These are phyloP conservation scores for Agrocybe praecox DNA, from an alignment of 768 basidiomycete species.

Conservation along the genomic window DNA sequence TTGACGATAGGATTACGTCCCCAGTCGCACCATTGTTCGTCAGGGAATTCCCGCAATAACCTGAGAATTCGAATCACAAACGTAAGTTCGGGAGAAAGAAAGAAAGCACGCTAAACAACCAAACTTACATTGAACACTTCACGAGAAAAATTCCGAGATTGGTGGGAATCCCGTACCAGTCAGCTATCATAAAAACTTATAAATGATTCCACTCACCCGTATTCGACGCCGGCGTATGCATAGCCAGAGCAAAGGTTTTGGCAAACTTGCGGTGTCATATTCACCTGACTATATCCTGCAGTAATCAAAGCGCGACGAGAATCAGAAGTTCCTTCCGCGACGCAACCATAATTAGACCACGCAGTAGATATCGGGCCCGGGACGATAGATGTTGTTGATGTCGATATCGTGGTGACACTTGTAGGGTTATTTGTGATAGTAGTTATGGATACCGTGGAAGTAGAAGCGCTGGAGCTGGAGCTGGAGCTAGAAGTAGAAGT, in stretches of 20 bases:
- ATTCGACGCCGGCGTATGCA: slow-evolving; percentile 33
- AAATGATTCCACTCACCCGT: slow-evolving; percentile 22
- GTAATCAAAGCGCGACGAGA: slow-evolving; percentile 33
- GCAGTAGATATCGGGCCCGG: slow-evolving; percentile 16
- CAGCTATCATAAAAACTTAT: too few relatives aligned
- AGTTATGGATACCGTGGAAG: neutral
- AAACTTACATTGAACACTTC: slow-evolving; percentile 8
- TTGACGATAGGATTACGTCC: slow-evolving; percentile 15
- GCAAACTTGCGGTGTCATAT: slow-evolving; percentile 35
- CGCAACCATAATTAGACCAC: slow-evolving; percentile 22
- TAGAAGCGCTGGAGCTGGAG: neutral
- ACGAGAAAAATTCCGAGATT: neutral
- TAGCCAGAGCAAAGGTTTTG: slow-evolving; percentile 31
- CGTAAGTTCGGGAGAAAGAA: neutral
- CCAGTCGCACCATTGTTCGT: slow-evolving; percentile 34
- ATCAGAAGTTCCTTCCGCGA: slow-evolving; percentile 30
- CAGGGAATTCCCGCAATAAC: slow-evolving; percentile 22
- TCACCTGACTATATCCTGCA: slow-evolving; percentile 19
- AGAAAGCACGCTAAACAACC: neutral
- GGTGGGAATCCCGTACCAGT: too few relatives aligned
- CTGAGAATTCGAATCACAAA: neutral
- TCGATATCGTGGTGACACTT: neutral
- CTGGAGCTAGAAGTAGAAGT: slow-evolving; percentile 1
- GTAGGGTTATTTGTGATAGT: neutral
- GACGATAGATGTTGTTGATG: slow-evolving; percentile 3